A percentile compares a stretch with the other conserved stretches of the same genome.
Conservation (phyloP, 2,329 filamentous ascomycete species). For the Ophiosphaerella narmari region DNA sequence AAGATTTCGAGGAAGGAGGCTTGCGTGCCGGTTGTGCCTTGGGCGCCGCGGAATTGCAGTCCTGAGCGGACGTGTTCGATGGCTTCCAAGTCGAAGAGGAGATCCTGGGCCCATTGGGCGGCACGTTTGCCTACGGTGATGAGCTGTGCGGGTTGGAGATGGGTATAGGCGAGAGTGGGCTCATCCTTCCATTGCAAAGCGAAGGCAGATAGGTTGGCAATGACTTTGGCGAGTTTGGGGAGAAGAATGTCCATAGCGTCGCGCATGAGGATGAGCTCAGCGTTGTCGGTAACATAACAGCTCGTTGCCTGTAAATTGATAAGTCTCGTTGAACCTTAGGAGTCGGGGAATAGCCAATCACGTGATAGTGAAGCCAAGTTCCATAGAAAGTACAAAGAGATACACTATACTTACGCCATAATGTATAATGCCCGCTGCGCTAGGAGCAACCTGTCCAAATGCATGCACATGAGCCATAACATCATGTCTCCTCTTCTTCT, state of each 20-base stretch:
- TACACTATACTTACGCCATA: constrained; percentile 63
- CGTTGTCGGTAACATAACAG: constrained; percentile 35
- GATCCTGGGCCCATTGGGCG: constrained; percentile 75
- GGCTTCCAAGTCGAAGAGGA: constrained; percentile 74
- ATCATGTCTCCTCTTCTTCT: constrained; percentile 65
- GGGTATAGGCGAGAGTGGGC: constrained; percentile 77
- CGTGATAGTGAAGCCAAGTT: neutral
- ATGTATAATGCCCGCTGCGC: constrained; percentile 83
- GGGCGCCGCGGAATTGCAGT: constrained; percentile 72
- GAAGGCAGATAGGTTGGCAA: constrained; percentile 74
- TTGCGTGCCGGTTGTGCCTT: constrained; percentile 52
- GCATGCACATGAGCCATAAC: constrained; percentile 72
- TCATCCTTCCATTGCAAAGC: constrained; percentile 73
- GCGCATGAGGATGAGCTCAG: constrained; percentile 66
- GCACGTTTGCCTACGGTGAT: constrained; percentile 71
- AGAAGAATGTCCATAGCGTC: constrained; percentile 77
- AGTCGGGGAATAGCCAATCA: neutral
- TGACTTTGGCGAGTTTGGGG: constrained; percentile 77
- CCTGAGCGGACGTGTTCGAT: constrained; percentile 71
- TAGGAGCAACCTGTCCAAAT: constrained; percentile 73
- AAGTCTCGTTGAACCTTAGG: neutral
- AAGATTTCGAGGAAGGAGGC: constrained; percentile 77
- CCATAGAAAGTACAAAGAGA: neutral
- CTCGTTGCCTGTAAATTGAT: constrained; percentile 58
- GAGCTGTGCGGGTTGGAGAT: constrained; percentile 68